phyloP scores from a whole-genome alignment of 352 stramenopile species.

The Discostella stelligera region DNA sequence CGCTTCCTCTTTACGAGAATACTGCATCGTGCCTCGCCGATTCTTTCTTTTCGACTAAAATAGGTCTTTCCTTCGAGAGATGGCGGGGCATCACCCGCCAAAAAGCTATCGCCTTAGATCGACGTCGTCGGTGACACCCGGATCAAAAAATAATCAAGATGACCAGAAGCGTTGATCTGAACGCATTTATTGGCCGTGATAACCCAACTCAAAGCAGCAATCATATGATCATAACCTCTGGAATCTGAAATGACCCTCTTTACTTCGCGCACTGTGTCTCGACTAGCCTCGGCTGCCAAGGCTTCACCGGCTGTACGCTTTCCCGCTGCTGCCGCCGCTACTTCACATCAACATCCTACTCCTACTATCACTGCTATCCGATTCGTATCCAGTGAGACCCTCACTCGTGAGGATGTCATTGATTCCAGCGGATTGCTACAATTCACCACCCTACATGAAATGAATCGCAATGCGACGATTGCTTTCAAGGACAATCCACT shows the following conservation, averaged over 20 bases:
- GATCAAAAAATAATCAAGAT: too few species aligned
- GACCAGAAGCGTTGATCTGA: too few species aligned
- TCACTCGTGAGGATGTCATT: constrained; percentile 38
- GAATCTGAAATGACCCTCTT: constrained; percentile 18
- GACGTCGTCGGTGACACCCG: too few species aligned
- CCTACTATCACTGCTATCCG: background rate
- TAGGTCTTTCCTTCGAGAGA: background rate
- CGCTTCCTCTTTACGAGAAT: background rate
- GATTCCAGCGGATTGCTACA: constrained; percentile 50
- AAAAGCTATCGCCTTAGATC: too few species aligned
- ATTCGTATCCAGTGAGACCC: constrained; percentile 20
- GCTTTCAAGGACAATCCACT: constrained; percentile 50
- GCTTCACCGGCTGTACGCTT: constrained; percentile 12
- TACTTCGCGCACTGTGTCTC: constrained; percentile 18
- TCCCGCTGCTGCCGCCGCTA: background rate
- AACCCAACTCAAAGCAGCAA: too few species aligned
- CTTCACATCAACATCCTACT: background rate
- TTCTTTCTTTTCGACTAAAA: background rate
- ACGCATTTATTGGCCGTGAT: too few species aligned
- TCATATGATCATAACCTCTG: background rate
- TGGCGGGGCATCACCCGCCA: background rate
- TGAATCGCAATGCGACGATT: constrained; percentile 49
- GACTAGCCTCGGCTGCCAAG: constrained; percentile 11
- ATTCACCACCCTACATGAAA: constrained; percentile 63
- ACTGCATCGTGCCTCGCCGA: background rate